A percentile compares a stretch with the other conserved stretches of the same genome.
phyloP scores from a whole-genome alignment of 371 early-diverging fungal genomes.

The Coemansia sp. region DNA sequence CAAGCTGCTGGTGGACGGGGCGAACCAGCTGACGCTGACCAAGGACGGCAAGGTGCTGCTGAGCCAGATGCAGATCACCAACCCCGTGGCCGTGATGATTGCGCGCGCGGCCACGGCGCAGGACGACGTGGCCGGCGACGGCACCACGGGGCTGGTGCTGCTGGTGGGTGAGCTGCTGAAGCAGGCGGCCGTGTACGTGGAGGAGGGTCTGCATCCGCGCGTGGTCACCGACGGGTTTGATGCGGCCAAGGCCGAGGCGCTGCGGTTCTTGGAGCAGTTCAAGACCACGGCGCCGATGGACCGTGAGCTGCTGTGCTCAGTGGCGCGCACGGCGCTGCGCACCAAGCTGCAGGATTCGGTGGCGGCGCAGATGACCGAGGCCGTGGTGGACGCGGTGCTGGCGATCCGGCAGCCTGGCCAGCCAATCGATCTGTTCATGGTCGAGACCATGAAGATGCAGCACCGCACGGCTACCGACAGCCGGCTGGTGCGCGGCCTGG shows the following conservation, averaged over 20 bases:
- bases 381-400: constrained; percentile 96
- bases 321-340: constrained; percentile 93
- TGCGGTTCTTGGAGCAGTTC: constrained; percentile 89
- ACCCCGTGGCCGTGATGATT: constrained; percentile 99
- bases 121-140: constrained; percentile 99
- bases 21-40: constrained; percentile 93
- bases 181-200: constrained; percentile 93
- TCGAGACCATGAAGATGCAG: constrained; percentile 99
- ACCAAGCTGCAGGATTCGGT: constrained; percentile 93
- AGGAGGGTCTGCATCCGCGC: constrained; percentile 97
- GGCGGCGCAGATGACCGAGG: constrained; percentile 92
- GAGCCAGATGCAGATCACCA: constrained; percentile 99
- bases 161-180: constrained; percentile 96
- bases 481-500: constrained; percentile 94
- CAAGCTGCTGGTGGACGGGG: constrained; percentile 98
- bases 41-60: constrained; percentile 97
- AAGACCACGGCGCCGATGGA: constrained; percentile 75
- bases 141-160: constrained; percentile 97
- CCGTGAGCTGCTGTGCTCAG: constrained; percentile 87
- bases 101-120: constrained; percentile 98
- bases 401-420: constrained; percentile 71
- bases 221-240: constrained; percentile 97
- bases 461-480: constrained; percentile 97
- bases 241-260: constrained; percentile 91
- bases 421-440: constrained; percentile 99